Conservation (phyloP, 108 stramenopile species). For the Tribonema minus region DNA sequence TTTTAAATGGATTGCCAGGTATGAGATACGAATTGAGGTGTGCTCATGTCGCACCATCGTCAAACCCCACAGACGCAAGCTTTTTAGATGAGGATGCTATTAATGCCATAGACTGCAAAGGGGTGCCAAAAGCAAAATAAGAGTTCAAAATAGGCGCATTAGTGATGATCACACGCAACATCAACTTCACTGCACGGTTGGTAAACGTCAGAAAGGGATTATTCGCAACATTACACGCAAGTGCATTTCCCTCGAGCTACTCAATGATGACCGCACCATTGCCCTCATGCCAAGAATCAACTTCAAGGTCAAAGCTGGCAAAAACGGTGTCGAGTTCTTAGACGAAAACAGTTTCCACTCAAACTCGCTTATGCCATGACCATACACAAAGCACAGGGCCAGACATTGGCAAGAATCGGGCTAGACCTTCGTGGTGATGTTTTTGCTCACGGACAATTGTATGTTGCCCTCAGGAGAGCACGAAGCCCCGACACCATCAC, state of each 20-base stretch:
- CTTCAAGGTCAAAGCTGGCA: neutral
- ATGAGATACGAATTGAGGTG: neutral
- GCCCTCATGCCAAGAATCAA: neutral
- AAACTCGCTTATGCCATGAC: neutral
- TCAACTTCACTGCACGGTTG: neutral
- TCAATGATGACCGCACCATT: neutral
- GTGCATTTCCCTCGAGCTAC: neutral
- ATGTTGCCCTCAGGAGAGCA: neutral
- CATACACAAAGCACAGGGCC: neutral
- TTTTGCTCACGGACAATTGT: neutral
- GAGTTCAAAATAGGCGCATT: neutral
- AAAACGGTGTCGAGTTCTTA: neutral
- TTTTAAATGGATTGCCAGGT: neutral
- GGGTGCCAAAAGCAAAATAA: neutral
- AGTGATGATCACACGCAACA: neutral
- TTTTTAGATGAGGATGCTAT: neutral
- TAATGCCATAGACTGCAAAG: neutral
- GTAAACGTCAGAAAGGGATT: neutral
- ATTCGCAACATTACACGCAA: neutral
- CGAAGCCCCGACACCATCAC: too few relatives aligned
- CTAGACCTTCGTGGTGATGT: slow-evolving; percentile 1
- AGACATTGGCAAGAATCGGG: neutral
- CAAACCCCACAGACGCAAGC: too few relatives aligned
- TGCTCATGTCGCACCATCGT: neutral
- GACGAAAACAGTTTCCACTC: neutral